These are phyloP conservation scores for Zalaria sp. DNA, from an alignment of 2,329 filamentous ascomycete species.

Conservation along the genomic window DNA sequence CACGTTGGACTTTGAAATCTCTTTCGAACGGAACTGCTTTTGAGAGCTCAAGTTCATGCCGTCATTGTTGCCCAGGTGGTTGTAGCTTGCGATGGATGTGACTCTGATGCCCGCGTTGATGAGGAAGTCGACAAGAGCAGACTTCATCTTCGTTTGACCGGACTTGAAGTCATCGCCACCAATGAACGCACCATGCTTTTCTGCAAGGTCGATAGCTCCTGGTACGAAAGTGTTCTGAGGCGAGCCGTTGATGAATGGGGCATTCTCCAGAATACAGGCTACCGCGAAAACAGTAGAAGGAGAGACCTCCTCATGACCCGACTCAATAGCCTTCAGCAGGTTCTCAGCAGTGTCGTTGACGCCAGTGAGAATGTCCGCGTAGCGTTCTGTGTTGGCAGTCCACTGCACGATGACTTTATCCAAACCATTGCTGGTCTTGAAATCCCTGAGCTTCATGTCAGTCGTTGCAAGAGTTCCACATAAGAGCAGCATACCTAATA, in stretches of 20 bases:
- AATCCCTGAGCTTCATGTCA: slow-evolving; percentile 43
- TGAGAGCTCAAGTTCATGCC: slow-evolving; percentile 97
- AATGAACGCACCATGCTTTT: slow-evolving; percentile 77
- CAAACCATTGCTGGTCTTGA: slow-evolving; percentile 71
- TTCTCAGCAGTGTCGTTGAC: slow-evolving; percentile 97
- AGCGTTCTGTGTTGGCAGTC: slow-evolving; percentile 98
- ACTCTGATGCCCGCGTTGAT: slow-evolving; percentile 98
- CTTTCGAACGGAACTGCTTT: slow-evolving; percentile 98
- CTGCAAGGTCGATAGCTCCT: slow-evolving; percentile 76
- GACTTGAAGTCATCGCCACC: slow-evolving; percentile 99
- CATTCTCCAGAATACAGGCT: slow-evolving; percentile 76
- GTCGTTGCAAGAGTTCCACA: background rate
- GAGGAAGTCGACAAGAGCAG: slow-evolving; percentile 92
- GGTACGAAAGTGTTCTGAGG: slow-evolving; percentile 98
- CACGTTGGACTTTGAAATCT: slow-evolving; percentile 98
- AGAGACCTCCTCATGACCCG: slow-evolving; percentile 78
- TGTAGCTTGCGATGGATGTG: slow-evolving; percentile 97
- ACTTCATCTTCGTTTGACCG: slow-evolving; percentile 99
- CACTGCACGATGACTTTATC: slow-evolving; percentile 97
- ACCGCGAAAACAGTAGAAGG: slow-evolving; percentile 95
- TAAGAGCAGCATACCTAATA: slow-evolving; percentile 48
- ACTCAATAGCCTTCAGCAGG: slow-evolving; percentile 72
- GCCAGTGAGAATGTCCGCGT: slow-evolving; percentile 71
- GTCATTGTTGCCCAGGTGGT: slow-evolving; percentile 98
- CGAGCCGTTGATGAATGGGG: slow-evolving; percentile 97